Percentiles rank a stretch among this genome's conserved stretches.
Conservation (phyloP, 1,139 yeast species). For the Pichiaceae sp. region DNA sequence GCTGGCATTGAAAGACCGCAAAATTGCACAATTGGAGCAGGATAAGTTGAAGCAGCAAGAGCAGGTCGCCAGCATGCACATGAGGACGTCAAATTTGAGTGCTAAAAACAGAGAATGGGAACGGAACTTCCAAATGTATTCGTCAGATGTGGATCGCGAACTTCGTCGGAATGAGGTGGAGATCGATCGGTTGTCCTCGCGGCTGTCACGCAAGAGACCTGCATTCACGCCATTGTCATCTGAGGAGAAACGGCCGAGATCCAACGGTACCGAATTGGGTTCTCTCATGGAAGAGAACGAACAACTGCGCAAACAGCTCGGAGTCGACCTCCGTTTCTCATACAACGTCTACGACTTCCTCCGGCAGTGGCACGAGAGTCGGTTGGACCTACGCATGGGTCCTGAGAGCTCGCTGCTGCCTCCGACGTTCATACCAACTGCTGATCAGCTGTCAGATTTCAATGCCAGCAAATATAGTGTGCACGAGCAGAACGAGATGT, state of each 20-base stretch:
- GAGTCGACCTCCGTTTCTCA: neutral
- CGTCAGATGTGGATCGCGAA: slow-evolving; percentile 14
- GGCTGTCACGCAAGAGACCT: slow-evolving; percentile 2
- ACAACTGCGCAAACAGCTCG: slow-evolving; percentile 1
- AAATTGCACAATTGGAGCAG: slow-evolving; percentile 1
- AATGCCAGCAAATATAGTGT: slow-evolving; percentile 5
- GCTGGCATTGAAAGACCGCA: slow-evolving; percentile 1
- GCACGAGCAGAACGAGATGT: slow-evolving; percentile 8
- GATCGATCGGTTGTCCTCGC: slow-evolving; percentile 9
- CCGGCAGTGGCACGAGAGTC: slow-evolving; percentile 5
- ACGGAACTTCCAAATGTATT: slow-evolving; percentile 9
- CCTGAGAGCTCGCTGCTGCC: slow-evolving; percentile 5
- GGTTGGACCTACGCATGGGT: slow-evolving; percentile 2
- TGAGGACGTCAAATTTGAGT: slow-evolving; percentile 4
- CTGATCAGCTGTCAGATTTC: slow-evolving; percentile 1
- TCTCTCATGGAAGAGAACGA: slow-evolving; percentile 3
- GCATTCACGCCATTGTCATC: neutral
- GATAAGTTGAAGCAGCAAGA: neutral
- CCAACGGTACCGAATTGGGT: neutral
- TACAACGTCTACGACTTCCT: slow-evolving; percentile 7
- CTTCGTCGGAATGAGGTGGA: slow-evolving; percentile 12
- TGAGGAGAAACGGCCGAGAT: neutral
- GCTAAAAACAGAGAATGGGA: slow-evolving; percentile 10
- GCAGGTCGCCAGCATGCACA: neutral
- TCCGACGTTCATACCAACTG: slow-evolving; percentile 11